These are phyloP conservation scores for Talaromyces funiculosus DNA, from an alignment of 2,329 filamentous ascomycete genomes.

Conservation along the genomic window DNA sequence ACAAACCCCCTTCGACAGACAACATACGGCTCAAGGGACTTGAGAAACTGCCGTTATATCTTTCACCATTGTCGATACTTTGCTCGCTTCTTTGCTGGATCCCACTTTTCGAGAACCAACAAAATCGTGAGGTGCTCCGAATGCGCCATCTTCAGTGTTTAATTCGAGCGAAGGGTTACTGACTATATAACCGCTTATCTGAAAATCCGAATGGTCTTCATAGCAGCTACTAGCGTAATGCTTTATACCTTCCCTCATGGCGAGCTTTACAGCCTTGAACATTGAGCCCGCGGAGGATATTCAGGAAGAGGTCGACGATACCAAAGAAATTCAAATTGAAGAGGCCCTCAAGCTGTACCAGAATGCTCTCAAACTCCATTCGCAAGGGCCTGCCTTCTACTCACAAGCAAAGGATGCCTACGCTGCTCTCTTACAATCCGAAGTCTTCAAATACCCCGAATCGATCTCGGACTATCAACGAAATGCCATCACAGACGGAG, in stretches of 20 bases:
- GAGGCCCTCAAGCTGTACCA: conserved; percentile 95
- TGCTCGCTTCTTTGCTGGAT: background rate
- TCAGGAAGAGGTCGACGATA: conserved; percentile 90
- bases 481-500: conserved; percentile 48
- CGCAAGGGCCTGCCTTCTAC: conserved; percentile 73
- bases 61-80: background rate
- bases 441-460: conserved; percentile 90
- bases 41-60: too few relatives aligned
- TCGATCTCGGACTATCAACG: conserved; percentile 78
- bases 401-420: conserved; percentile 76
- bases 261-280: conserved; percentile 80
- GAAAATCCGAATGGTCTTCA: background rate
- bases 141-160: background rate
- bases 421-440: conserved; percentile 75
- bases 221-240: background rate
- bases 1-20: background rate
- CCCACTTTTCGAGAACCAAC: background rate
- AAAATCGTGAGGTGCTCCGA: background rate
- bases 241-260: conserved; percentile 32
- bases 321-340: conserved; percentile 93
- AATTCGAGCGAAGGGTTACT: background rate
- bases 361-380: conserved; percentile 80
- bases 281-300: conserved; percentile 86
- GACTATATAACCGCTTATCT: background rate
- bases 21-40: background rate